Conservation (phyloP, 1,284 basidiomycete species). For the Gomphus sp. region DNA sequence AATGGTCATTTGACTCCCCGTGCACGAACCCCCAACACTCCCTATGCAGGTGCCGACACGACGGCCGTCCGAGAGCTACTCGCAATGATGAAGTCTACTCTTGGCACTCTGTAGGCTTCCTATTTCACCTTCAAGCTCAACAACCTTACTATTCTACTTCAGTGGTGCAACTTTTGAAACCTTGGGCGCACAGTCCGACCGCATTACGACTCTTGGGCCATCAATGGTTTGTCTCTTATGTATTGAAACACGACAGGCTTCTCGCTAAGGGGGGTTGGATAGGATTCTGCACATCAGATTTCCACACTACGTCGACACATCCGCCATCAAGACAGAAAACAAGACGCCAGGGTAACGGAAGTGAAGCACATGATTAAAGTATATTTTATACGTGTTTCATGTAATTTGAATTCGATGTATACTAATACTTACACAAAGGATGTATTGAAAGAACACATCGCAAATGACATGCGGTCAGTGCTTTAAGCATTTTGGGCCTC, state of each 20-base stretch:
- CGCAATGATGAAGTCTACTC: slow-evolving; percentile 11
- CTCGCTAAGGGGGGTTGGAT: slow-evolving; percentile 13
- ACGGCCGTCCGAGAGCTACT: slow-evolving; percentile 9
- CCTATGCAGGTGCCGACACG: slow-evolving; percentile 10
- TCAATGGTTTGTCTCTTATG: slow-evolving; percentile 19
- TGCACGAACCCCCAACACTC: slow-evolving; percentile 10
- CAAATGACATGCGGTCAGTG: slow-evolving; percentile 25
- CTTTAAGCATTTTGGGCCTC: background rate
- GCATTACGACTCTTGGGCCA: slow-evolving; percentile 22
- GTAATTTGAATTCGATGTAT: background rate
- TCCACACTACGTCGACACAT: slow-evolving; percentile 25
- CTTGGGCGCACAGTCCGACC: slow-evolving; percentile 23
- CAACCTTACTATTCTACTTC: background rate
- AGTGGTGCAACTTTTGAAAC: slow-evolving; percentile 18
- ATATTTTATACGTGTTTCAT: background rate
- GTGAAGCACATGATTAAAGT: slow-evolving; percentile 26
- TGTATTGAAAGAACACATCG: slow-evolving; percentile 25
- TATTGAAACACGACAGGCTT: background rate
- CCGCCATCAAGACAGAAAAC: slow-evolving; percentile 25
- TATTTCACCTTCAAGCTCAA: background rate
- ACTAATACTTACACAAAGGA: slow-evolving; percentile 11
- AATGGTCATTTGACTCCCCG: slow-evolving; percentile 3
- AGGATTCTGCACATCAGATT: slow-evolving; percentile 24
- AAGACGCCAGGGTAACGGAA: slow-evolving; percentile 23
- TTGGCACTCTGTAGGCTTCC: slow-evolving; percentile 7